Evolutionary conservation across 1,284 basidiomycete species (phyloP).

Genomic region (Rhodotorula glutinis): DNA sequence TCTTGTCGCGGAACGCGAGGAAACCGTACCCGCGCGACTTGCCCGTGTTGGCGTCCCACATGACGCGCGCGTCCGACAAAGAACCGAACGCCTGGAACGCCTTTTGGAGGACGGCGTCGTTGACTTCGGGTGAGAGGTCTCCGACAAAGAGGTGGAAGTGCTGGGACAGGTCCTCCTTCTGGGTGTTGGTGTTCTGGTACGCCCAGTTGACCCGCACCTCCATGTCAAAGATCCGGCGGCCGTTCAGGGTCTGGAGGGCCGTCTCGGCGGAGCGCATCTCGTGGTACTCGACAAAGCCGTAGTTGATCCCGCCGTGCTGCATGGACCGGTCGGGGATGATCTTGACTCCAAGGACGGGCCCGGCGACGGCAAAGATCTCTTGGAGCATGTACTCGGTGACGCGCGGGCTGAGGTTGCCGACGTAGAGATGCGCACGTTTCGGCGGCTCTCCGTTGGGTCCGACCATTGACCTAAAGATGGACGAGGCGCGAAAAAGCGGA

Average conservation of each 20-base stretch:
- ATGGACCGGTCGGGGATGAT: constrained; percentile 98
- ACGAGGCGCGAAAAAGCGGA: too few species aligned
- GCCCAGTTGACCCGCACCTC: constrained; percentile 49
- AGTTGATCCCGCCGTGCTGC: constrained; percentile 95
- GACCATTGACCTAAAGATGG: constrained; percentile 12
- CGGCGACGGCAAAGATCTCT: constrained; percentile 41
- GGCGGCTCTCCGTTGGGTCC: constrained; percentile 30
- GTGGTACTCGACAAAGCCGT: constrained; percentile 62
- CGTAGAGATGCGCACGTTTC: constrained; percentile 67
- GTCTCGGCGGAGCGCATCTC: constrained; percentile 97
- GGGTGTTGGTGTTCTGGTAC: constrained; percentile 82
- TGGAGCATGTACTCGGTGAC: constrained; percentile 57
- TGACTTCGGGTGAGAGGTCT: constrained; percentile 95
- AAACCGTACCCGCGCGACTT: constrained; percentile 94
- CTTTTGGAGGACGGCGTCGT: constrained; percentile 92
- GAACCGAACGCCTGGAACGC: constrained; percentile 93
- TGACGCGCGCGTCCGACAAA: constrained; percentile 93
- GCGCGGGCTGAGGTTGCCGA: constrained; percentile 90
- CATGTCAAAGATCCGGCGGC: constrained; percentile 95
- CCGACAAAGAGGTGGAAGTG: constrained; percentile 99
- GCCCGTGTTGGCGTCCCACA: constrained; percentile 99
- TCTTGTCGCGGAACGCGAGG: constrained; percentile 90
- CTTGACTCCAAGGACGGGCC: constrained; percentile 89
- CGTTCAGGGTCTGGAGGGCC: constrained; percentile 91
- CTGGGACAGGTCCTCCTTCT: constrained; percentile 87